Percentiles rank a stretch among this genome's conserved stretches.
phyloP scores from a whole-genome alignment of 768 basidiomycete species.

The Crepidotus variabilis region DNA sequence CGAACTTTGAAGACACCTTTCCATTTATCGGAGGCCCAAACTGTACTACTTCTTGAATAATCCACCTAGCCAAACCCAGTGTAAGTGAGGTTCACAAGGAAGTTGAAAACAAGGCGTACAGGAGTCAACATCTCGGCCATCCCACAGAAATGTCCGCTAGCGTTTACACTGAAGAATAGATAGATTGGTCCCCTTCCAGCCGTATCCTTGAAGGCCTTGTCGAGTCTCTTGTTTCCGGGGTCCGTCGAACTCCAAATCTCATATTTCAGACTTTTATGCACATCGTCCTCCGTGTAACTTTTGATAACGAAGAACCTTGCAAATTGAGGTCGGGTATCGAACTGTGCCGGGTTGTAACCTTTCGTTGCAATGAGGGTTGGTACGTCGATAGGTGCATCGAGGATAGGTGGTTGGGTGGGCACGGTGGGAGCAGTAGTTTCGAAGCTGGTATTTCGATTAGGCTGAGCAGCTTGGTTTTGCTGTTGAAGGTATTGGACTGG shows the following conservation, averaged over 20 bases:
- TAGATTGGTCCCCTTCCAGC: constrained; percentile 91
- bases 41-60: constrained; percentile 90
- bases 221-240: constrained; percentile 94
- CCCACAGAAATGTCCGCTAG: constrained; percentile 95
- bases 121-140: constrained; percentile 98
- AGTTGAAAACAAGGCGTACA: constrained; percentile 36
- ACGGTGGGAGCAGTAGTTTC: constrained; percentile 20
- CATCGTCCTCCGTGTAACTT: constrained; percentile 98
- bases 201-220: constrained; percentile 97
- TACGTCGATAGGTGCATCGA: constrained; percentile 76
- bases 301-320: constrained; percentile 98
- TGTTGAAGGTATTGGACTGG: constrained; percentile 73
- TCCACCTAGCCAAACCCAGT: constrained; percentile 54
- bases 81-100: neutral
- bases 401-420: constrained; percentile 25
- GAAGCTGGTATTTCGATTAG: constrained; percentile 33
- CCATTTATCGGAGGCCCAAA: constrained; percentile 99
- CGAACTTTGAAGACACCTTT: constrained; percentile 98
- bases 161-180: constrained; percentile 98
- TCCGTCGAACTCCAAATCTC: constrained; percentile 98
- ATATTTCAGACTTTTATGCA: constrained; percentile 96
- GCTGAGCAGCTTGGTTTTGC: constrained; percentile 36
- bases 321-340: constrained; percentile 77
- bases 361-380: constrained; percentile 81
- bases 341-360: constrained; percentile 86